phyloP scores from a whole-genome alignment of 805 yeast species.

The Zygotorulaspora sp. region DNA sequence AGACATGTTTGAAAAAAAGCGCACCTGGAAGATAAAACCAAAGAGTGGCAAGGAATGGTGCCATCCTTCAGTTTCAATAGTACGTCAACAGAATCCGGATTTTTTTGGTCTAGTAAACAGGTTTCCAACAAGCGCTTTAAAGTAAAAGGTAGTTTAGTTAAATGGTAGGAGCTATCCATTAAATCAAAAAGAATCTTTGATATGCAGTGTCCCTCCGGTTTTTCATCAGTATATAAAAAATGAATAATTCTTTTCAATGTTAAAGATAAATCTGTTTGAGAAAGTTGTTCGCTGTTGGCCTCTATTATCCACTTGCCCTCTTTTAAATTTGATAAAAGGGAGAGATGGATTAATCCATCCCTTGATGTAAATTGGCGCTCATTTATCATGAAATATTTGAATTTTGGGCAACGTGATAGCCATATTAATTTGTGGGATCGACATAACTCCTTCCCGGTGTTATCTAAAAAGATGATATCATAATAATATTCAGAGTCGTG shows the following conservation, averaged over 20 bases:
- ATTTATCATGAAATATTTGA: constrained; percentile 9
- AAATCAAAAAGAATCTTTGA: constrained; percentile 14
- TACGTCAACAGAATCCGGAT: constrained; percentile 37
- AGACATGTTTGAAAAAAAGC: constrained; percentile 60
- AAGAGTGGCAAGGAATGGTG: constrained; percentile 43
- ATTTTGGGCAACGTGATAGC: constrained; percentile 14
- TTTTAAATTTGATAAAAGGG: not conserved
- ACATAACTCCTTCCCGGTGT: constrained; percentile 11
- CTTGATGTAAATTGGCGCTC: constrained; percentile 5
- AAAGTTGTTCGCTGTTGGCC: not conserved
- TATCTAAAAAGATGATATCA: constrained; percentile 22
- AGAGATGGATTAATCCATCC: constrained; percentile 6
- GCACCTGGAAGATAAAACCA: constrained; percentile 51
- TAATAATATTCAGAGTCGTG: constrained; percentile 2
- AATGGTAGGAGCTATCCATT: constrained; percentile 22
- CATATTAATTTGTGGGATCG: constrained; percentile 27
- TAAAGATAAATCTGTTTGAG: not conserved
- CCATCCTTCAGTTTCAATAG: constrained; percentile 46
- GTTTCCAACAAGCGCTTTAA: constrained; percentile 3
- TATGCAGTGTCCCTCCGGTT: constrained; percentile 13
- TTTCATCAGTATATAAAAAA: constrained; percentile 28
- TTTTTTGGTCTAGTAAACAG: constrained; percentile 2
- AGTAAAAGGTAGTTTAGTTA: constrained; percentile 13
- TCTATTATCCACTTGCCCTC: constrained; percentile 7
- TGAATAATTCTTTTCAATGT: constrained; percentile 14